Conservation (phyloP, 148 eudicot species). For the Vaccinium corymbosum region DNA sequence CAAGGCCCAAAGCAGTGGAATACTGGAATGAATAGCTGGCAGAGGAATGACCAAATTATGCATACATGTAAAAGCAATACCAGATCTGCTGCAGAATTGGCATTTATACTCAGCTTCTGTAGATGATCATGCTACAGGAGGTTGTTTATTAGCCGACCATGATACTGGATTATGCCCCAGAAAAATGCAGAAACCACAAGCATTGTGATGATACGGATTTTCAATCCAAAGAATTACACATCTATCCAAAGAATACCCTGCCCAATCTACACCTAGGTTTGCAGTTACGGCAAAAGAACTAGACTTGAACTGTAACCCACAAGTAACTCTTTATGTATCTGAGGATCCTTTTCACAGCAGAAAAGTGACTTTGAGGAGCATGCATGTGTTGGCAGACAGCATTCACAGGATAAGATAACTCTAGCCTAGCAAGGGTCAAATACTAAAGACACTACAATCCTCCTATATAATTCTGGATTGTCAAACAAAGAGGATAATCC, state of each 20-base stretch:
- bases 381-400: not conserved
- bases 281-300: not conserved
- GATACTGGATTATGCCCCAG: not conserved
- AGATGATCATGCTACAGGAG: not conserved
- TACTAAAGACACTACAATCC: not conserved
- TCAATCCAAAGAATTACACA: no score
- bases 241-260: not conserved
- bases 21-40: not conserved
- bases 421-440: not conserved
- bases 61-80: not conserved
- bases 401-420: not conserved
- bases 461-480: not conserved
- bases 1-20: not conserved
- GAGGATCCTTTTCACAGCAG: not conserved
- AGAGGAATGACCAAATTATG: not conserved
- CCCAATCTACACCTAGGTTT: not conserved
- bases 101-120: not conserved
- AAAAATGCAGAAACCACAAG: slow-evolving; percentile 1
- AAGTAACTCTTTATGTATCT: not conserved
- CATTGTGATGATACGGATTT: no score
- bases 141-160: not conserved
- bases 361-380: not conserved
- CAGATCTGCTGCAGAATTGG: not conserved
- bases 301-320: not conserved
- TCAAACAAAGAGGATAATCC: not conserved